Evolutionary conservation across 352 stramenopile species (phyloP), one percentile per base, ranked within the genome.

Genomic region (Thraustochytrium sp.): DNA sequence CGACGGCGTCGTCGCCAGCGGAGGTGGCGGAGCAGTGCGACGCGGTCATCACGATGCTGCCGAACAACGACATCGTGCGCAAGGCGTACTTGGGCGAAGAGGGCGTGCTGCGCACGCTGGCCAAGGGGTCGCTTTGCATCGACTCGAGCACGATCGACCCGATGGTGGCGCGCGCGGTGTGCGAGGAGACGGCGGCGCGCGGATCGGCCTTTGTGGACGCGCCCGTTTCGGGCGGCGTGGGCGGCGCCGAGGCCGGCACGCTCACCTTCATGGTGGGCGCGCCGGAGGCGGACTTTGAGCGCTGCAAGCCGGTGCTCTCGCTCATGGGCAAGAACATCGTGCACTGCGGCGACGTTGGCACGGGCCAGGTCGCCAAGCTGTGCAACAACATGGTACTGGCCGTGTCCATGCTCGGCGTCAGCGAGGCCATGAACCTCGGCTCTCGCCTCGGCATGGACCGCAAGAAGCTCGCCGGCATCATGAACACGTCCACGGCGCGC

Each of bases 191-290:
- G 4, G 91, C 88, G 37, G 87, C 83, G 8, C 40, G 65, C 3
- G 82, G 86, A 4, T 87, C 37, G 8, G 49, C 46, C 34, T 93
- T 98, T 83, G 90, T 98, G 9, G 96, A 99, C 87, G 96, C 96
- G 21, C 96, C 96, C 0, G 96, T 99, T 48, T 98, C 93, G 73
- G 96, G 96, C 38, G 95, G 95, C n/a, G 95, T 98, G 21, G 92
- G 92, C 18, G 96, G 95, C n/a, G 96, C 96, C 3, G 90, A 95
- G 86, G 94, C 96, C 82, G 95, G 89, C 36, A 98, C 94, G 51
- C 89, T 99, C 21, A 98, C 96, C n/a, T 99, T 99, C 89, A 98
- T 99, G 93, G 93, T 98, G 46, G 94, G 95, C 54, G 92, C 92
- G 63, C 76, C 26, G 54, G 80, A 21, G 36, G 82, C 3, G 84